Evolutionary conservation across 306 rosid species (phyloP).

Genomic region (Trichosanthes truncata): DNA sequence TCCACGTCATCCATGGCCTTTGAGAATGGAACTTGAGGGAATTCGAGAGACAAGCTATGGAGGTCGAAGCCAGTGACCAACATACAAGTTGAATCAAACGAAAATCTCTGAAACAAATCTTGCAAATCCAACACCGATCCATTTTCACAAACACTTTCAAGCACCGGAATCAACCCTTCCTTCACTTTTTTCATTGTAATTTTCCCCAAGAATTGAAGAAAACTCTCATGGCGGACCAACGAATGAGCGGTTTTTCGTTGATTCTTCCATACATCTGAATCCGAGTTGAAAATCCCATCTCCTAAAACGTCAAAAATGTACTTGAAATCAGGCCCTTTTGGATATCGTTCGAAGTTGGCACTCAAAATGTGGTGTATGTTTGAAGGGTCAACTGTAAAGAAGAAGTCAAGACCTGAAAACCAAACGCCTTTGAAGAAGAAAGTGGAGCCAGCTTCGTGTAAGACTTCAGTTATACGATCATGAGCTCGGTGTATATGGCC

Average conservation of each 20-base stretch:
- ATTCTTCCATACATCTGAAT: slow-evolving; percentile 20
- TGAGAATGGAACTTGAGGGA: slow-evolving; percentile 18
- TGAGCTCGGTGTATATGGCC: neutral
- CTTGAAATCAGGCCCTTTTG: slow-evolving; percentile 15
- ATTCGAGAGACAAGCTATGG: slow-evolving; percentile 21
- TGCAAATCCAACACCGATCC: slow-evolving; percentile 20
- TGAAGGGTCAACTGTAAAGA: slow-evolving; percentile 24
- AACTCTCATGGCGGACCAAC: neutral
- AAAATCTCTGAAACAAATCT: slow-evolving; percentile 24
- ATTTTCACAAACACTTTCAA: slow-evolving; percentile 8
- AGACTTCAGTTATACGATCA: neutral
- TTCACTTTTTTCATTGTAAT: slow-evolving; percentile 12
- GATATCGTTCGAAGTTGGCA: slow-evolving; percentile 21
- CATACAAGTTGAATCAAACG: slow-evolving; percentile 30
- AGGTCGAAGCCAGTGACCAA: slow-evolving; percentile 32
- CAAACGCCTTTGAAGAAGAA: slow-evolving; percentile 19
- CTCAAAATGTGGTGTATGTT: slow-evolving; percentile 20
- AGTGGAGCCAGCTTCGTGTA: slow-evolving; percentile 16
- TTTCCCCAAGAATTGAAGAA: slow-evolving; percentile 11
- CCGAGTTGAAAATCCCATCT: slow-evolving; percentile 23
- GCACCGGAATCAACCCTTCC: slow-evolving; percentile 2
- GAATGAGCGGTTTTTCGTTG: slow-evolving; percentile 14
- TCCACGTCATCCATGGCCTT: slow-evolving; percentile 29
- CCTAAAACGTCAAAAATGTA: slow-evolving; percentile 27
- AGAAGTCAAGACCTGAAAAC: slow-evolving; percentile 16